Evolutionary conservation across 441 rosid genomes (phyloP).

Genomic region (Syzygium malaccense): DNA sequence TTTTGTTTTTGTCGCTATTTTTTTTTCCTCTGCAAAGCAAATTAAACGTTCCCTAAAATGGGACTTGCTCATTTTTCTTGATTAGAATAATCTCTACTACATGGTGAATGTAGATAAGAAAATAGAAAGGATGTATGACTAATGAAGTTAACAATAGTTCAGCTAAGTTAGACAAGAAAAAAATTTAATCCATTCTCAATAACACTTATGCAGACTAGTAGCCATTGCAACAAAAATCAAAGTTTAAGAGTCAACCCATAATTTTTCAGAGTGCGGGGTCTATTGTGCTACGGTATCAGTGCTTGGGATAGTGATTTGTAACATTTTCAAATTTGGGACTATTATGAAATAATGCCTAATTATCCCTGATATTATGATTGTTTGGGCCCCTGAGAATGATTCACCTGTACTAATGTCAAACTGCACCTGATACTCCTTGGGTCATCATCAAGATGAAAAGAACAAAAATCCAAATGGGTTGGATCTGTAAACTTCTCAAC

Average conservation of each 20-base stretch:
- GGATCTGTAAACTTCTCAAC: too few relatives aligned
- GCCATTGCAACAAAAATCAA: too few relatives aligned
- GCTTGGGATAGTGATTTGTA: background rate
- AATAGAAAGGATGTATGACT: background rate
- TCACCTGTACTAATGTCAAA: background rate
- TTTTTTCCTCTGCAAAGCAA: accelerated
- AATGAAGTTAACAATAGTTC: background rate
- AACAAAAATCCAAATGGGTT: background rate
- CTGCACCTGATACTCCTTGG: background rate
- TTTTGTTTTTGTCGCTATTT: background rate
- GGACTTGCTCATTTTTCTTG: background rate
- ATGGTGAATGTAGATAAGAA: background rate
- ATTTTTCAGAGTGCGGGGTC: background rate
- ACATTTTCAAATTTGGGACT: background rate
- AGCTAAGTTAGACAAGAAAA: background rate
- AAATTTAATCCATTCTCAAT: too few relatives aligned
- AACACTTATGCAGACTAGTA: too few relatives aligned
- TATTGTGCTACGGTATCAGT: background rate
- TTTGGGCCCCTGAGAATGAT: background rate
- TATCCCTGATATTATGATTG: background rate
- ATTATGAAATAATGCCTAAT: background rate
- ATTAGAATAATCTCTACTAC: background rate
- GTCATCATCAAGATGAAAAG: background rate
- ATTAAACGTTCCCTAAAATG: background rate
- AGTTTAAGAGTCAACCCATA: too few relatives aligned